Conservation (phyloP, 495 filamentous ascomycete genomes). For the Penicillium ochrochloron region DNA sequence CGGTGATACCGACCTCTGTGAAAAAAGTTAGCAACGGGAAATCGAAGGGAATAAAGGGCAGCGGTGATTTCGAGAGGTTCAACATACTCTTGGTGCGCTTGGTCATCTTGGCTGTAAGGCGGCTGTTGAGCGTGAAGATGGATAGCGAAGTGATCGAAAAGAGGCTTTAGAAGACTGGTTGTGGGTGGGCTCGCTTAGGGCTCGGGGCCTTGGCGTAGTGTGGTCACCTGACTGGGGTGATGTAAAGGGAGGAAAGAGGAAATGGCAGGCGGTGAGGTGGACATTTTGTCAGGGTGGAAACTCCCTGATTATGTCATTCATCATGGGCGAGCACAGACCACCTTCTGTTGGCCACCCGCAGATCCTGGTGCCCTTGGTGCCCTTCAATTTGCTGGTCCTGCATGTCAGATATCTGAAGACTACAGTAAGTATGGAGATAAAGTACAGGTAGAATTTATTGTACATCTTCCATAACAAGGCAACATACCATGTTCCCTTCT, state of each 20-base stretch:
- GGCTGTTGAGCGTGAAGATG: slow-evolving; percentile 52
- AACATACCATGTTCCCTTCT: neutral
- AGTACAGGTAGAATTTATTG: neutral
- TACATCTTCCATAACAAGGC: neutral
- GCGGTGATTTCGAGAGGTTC: slow-evolving; percentile 12
- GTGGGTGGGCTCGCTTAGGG: slow-evolving; percentile 57
- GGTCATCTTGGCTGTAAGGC: slow-evolving; percentile 73
- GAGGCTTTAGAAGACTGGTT: slow-evolving; percentile 45
- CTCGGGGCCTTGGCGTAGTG: slow-evolving; percentile 34
- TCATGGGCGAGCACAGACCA: neutral
- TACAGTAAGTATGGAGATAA: neutral
- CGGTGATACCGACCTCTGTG: slow-evolving; percentile 82
- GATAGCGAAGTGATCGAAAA: slow-evolving; percentile 49
- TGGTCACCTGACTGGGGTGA: slow-evolving; percentile 28
- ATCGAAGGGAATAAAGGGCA: slow-evolving; percentile 9
- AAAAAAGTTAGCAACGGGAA: slow-evolving; percentile 38
- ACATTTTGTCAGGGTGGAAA: neutral
- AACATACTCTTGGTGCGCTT: slow-evolving; percentile 88
- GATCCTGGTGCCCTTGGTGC: neutral
- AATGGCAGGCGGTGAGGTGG: slow-evolving; percentile 5
- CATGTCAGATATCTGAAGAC: neutral
- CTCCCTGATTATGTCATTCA: neutral
- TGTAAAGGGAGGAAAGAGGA: neutral
- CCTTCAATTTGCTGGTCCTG: neutral
- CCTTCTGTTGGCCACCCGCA: neutral